Evolutionary conservation across 805 yeast species (phyloP), one percentile per base, ranked within the genome.

Genomic region (Saccharomycopsis schoenii): DNA sequence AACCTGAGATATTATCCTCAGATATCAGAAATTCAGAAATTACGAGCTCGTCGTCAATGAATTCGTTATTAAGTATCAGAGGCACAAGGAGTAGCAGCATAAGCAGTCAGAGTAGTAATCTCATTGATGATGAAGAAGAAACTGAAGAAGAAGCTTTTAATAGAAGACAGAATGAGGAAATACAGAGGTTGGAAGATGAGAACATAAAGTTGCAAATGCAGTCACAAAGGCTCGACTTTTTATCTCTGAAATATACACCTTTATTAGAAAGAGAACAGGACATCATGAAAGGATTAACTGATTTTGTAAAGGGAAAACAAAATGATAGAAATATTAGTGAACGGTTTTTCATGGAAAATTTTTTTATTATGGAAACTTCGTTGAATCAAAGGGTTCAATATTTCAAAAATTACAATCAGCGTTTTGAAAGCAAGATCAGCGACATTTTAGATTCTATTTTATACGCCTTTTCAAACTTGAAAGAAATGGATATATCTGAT

Each of bases 241-340:
- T 63, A n/a, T 57, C 57, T 12, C 47, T 57, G 14, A 61, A 61
- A 37, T 63, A 63, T 37, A 47, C 61, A 25, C 65, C 64, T 14
- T 36, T 63, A 29, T 40, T 63, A 10, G 64, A 63, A 17, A 24
- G 65, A 10, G 65, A 63, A 36, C 64, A 63, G 51, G 65, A 63
- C 25, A 63, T 63, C 9, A 34, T 63, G 19, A 63, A 61, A 41
- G 64, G 65, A n/a, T 52, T 63, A 29, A 62, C 54, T 37, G 65
- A 63, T 47, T 61, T 63, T 25, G 39, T 61, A 21, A 59, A 61
- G 42, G 64, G 61, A 9, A 63, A 61, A 52, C 52, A 52, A 9
- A 36, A 37, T 17, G 50, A 54, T 12, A 40, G 65, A 43, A 36
- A 17, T 17, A 56, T 57, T 10, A 64, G 64, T 5, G 65, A 63